Conservation (phyloP, 768 basidiomycete genomes). For the Pholiota microspora region DNA sequence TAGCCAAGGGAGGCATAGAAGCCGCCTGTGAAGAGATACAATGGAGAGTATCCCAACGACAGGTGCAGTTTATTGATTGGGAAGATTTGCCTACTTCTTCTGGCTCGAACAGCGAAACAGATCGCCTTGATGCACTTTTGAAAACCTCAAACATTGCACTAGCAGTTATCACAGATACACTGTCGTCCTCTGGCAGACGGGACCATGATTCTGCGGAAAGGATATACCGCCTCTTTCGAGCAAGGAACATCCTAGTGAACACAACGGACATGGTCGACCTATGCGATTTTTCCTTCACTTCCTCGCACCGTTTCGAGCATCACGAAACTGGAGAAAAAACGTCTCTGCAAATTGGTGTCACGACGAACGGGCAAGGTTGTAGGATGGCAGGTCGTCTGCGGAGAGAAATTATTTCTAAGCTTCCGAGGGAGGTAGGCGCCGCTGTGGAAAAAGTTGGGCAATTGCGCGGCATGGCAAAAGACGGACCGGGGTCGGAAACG, state of each 20-base stretch:
- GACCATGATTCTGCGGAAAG: constrained; percentile 50
- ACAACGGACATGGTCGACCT: constrained; percentile 83
- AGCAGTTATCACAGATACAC: constrained; percentile 82
- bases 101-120: constrained; percentile 33
- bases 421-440: constrained; percentile 70
- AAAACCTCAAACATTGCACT: constrained; percentile 36
- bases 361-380: constrained; percentile 92
- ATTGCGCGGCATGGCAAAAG: constrained; percentile 56
- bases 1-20: constrained; percentile 46
- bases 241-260: constrained; percentile 72
- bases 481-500: constrained; percentile 18
- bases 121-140: constrained; percentile 49
- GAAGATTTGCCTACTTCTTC: constrained; percentile 39
- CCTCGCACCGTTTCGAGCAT: constrained; percentile 79
- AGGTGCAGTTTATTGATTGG: constrained; percentile 62
- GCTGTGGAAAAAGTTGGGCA: constrained; percentile 75
- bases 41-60: constrained; percentile 54
- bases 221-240: constrained; percentile 54
- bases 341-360: constrained; percentile 74
- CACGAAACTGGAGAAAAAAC: constrained; percentile 40
- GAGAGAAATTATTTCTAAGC: constrained; percentile 74
- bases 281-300: constrained; percentile 87
- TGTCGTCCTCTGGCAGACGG: constrained; percentile 43
- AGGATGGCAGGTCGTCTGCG: constrained; percentile 76
- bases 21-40: constrained; percentile 68